Evolutionary conservation across 768 basidiomycete genomes (phyloP), one percentile per base, ranked within the genome.

Genomic region (Pluteus cervinus): DNA sequence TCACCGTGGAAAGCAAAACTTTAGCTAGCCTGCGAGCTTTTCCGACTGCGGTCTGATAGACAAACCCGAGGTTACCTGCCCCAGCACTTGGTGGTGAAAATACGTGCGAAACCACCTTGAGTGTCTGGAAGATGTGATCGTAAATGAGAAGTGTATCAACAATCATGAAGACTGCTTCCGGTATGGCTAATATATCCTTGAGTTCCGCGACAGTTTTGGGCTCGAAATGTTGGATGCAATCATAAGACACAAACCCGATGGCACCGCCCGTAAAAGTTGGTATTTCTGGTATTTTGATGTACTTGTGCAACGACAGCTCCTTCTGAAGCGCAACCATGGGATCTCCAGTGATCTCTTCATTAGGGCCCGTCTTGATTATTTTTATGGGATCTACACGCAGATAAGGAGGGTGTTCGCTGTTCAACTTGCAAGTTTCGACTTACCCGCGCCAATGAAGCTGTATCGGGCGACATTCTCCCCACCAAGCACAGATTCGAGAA

Each of bases 191-290:
- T 7, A 79, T 67, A 56, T 97, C 90, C n/a, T 64, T 63, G 17
- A 91, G 71, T 12, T 76, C 69, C 24, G 81, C 70, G 33, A 79
- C 79, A 5, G 91, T 92, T 65, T 86, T 90, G 36, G 96, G 92
- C 58, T 99, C 96, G 52, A 99, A 99, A 59, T 97, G 81, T 40
- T 86, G 89, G 40, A 99, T 80, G 58, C 90, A 91, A 57, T 99
- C 96, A 64, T 92, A 99, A 9, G 90, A 78, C 43, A 99, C 90
- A 57, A 96, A 98, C 37, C 96, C 96, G 53, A 98, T 89, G 1
- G 93, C 94, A 30, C 96, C 96, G 31, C 96, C 96, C 30, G 92
- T 94, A 56, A 98, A 96, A 0, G 93, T 93, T 2, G 88, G 82
- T 24, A 94, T 72, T 57, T 93, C 86, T 4, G 91, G 91, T 17